Percentiles rank a stretch among this genome's conserved stretches.
phyloP scores from a whole-genome alignment of 2,329 filamentous ascomycete species.

The Colletotrichum godetiae region DNA sequence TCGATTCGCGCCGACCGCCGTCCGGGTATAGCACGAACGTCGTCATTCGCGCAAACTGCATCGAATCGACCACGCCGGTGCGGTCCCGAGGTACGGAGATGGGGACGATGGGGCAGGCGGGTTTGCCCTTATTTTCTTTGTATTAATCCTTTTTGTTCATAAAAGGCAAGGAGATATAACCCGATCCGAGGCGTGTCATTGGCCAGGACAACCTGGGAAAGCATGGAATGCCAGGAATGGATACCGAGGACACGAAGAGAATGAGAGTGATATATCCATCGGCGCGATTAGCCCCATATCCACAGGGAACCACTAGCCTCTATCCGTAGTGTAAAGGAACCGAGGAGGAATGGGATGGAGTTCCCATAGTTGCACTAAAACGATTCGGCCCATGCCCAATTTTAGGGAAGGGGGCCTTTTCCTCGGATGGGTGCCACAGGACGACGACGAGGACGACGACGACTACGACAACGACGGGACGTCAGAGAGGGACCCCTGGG shows the following conservation, averaged over 20 bases:
- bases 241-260: neutral
- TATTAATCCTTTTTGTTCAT: neutral
- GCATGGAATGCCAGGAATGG: neutral
- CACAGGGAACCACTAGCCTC: neutral
- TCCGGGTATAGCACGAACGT: neutral
- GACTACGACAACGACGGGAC: neutral
- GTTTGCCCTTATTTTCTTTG: neutral
- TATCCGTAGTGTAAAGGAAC: neutral
- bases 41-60: neutral
- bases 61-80: neutral
- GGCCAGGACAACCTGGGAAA: neutral
- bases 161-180: neutral
- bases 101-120: neutral
- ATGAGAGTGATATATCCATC: neutral
- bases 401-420: neutral
- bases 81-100: conserved; percentile 3
- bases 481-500: neutral
- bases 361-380: neutral
- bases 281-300: neutral
- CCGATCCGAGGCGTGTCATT: neutral
- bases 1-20: neutral
- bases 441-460: neutral
- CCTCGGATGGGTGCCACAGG: neutral
- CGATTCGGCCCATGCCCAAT: conserved; percentile 1
- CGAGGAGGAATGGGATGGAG: neutral